A percentile compares a stretch with the other conserved stretches of the same genome.
Evolutionary conservation across 1,284 basidiomycete genomes (phyloP).

Genomic region (Cryptococcus hybrid): DNA sequence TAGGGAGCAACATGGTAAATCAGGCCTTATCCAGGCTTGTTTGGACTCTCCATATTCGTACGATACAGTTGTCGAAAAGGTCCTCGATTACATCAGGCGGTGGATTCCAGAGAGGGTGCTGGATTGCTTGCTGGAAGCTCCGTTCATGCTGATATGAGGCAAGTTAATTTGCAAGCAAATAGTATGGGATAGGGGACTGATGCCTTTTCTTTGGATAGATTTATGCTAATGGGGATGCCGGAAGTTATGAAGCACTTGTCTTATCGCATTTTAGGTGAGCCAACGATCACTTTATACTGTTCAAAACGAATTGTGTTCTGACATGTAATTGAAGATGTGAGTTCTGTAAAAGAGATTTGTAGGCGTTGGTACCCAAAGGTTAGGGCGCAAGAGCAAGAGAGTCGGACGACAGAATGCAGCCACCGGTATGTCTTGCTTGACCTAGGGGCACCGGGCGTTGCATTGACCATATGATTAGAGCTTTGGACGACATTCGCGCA

Average conservation of each 20-base stretch:
- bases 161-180: constrained; percentile 5
- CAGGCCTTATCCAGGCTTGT: constrained; percentile 48
- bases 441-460: background rate
- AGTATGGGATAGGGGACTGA: background rate
- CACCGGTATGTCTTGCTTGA: constrained; percentile 34
- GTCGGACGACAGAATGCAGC: constrained; percentile 29
- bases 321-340: constrained; percentile 32
- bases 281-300: background rate
- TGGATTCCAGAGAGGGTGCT: constrained; percentile 50
- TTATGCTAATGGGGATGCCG: constrained; percentile 52
- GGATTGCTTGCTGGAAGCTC: constrained; percentile 54
- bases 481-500: constrained; percentile 53
- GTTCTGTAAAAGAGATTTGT: constrained; percentile 51
- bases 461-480: constrained; percentile 27
- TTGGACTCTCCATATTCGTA: constrained; percentile 45
- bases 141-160: constrained; percentile 54
- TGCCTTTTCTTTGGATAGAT: constrained; percentile 27
- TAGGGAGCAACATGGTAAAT: constrained; percentile 45
- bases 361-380: constrained; percentile 52
- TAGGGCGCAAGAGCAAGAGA: constrained; percentile 23
- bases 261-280: constrained; percentile 53
- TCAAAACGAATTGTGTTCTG: too few species aligned
- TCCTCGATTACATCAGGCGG: constrained; percentile 52
- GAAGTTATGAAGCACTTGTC: constrained; percentile 52
- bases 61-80: constrained; percentile 44